Conservation (phyloP, 129 eudicot genomes). For the Centella asiatica region DNA sequence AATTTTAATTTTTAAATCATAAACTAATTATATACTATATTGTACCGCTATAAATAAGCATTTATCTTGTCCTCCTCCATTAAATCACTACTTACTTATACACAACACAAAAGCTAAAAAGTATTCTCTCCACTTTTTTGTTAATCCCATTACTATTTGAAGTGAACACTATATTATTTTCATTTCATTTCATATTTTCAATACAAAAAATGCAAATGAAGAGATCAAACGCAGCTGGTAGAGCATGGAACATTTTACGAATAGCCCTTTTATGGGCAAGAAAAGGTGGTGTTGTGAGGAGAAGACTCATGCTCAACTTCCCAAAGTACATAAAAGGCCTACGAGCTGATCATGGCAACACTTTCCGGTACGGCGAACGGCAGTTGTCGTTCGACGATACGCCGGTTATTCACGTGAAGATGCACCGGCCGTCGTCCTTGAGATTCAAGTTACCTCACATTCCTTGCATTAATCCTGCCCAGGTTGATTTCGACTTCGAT, state of each 20-base stretch:
- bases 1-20: no score
- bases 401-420: conserved; percentile 55
- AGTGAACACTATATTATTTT: background rate
- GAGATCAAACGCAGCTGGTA: conserved; percentile 24
- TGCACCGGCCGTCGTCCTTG: conserved; percentile 71
- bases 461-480: conserved; percentile 61
- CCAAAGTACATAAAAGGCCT: conserved; percentile 18
- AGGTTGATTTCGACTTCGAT: conserved; percentile 54
- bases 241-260: conserved; percentile 60
- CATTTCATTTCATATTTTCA: background rate
- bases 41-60: background rate
- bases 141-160: background rate
- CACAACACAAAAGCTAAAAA: background rate
- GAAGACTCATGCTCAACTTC: conserved; percentile 20
- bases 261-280: conserved; percentile 67
- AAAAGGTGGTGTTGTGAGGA: conserved; percentile 38
- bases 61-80: background rate
- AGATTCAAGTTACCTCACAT: conserved; percentile 57
- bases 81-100: background rate
- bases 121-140: no score
- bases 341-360: background rate
- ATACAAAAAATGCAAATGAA: conserved; percentile 30
- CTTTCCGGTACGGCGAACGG: conserved; percentile 26
- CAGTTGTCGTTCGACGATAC: conserved; percentile 74
- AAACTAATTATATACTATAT: background rate